Percentiles rank a stretch among this genome's conserved stretches.
These are phyloP conservation scores for Periconia sp. DNA, from an alignment of 2,329 filamentous ascomycete species.

Conservation along the genomic window DNA sequence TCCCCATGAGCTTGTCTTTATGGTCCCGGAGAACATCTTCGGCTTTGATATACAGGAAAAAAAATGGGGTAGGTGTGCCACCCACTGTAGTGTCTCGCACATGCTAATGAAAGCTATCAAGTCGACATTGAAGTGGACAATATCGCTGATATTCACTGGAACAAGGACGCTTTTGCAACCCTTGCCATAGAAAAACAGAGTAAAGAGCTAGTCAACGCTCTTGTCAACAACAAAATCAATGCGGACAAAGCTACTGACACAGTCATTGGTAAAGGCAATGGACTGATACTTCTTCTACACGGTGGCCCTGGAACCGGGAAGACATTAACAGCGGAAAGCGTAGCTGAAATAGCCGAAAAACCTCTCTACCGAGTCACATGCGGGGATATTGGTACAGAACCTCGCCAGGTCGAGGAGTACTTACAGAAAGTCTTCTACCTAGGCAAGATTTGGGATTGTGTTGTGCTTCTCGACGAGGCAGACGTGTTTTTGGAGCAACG, in stretches of 20 bases:
- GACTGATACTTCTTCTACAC: conserved; percentile 33
- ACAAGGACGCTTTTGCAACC: conserved; percentile 49
- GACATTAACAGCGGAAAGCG: conserved; percentile 29
- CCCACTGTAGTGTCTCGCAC: not conserved
- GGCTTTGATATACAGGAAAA: conserved; percentile 7
- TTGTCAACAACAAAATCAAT: conserved; percentile 71
- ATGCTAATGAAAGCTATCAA: not conserved
- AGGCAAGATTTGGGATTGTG: conserved; percentile 61
- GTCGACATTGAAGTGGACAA: conserved; percentile 20
- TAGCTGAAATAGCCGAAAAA: conserved; percentile 29
- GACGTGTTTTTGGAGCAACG: conserved; percentile 56
- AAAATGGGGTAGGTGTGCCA: not conserved
- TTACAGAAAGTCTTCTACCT: conserved; percentile 82
- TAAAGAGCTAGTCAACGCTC: conserved; percentile 52
- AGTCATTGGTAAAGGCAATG: conserved; percentile 32
- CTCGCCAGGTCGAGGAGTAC: conserved; percentile 63
- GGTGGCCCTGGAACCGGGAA: conserved; percentile 53
- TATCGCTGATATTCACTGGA: conserved; percentile 47
- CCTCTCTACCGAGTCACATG: conserved; percentile 71
- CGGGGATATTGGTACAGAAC: conserved; percentile 68
- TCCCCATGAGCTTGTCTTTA: not conserved
- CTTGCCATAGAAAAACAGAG: conserved; percentile 35
- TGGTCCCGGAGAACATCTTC: conserved; percentile 1
- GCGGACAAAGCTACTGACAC: conserved; percentile 42
- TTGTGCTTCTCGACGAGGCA: conserved; percentile 74